Evolutionary conservation across 371 early-diverging fungal species (phyloP).

Genomic region (Blastocladiella emersonii): DNA sequence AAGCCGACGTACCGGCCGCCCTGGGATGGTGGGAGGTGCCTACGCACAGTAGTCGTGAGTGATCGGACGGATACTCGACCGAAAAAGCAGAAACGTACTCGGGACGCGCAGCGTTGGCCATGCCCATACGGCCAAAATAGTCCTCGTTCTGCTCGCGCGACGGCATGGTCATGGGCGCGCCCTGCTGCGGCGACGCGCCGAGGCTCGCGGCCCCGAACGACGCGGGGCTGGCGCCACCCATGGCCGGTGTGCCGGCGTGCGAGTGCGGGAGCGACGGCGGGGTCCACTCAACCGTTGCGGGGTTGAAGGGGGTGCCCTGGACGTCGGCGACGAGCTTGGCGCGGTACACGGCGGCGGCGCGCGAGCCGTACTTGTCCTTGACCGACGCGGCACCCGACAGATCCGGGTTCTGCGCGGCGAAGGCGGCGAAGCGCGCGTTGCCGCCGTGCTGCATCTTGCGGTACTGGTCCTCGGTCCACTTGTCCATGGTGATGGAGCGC

Average conservation of each 20-base stretch:
- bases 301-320: constrained; percentile 6
- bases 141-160: constrained; percentile 51
- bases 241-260: background rate
- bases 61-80: background rate
- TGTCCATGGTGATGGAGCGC: constrained; percentile 95
- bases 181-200: too few relatives aligned
- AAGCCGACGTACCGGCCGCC: constrained; percentile 86
- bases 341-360: constrained; percentile 74
- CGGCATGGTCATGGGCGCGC: constrained; percentile 5
- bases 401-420: constrained; percentile 74
- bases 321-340: constrained; percentile 51
- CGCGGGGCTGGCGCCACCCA: constrained; percentile 7
- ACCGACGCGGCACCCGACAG: constrained; percentile 63
- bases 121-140: constrained; percentile 49
- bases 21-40: constrained; percentile 71
- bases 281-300: constrained; percentile 8
- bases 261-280: constrained; percentile 3
- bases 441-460: constrained; percentile 92
- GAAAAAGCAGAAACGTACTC: constrained; percentile 19
- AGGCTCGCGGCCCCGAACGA: constrained; percentile 10
- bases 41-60: constrained; percentile 13
- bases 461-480: constrained; percentile 89
- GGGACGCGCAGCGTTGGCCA: constrained; percentile 40
- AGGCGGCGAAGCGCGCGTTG: constrained; percentile 72
- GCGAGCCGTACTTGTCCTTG: constrained; percentile 66